phyloP scores from a whole-genome alignment of 352 stramenopile genomes.

The Globisporangium lucens region DNA sequence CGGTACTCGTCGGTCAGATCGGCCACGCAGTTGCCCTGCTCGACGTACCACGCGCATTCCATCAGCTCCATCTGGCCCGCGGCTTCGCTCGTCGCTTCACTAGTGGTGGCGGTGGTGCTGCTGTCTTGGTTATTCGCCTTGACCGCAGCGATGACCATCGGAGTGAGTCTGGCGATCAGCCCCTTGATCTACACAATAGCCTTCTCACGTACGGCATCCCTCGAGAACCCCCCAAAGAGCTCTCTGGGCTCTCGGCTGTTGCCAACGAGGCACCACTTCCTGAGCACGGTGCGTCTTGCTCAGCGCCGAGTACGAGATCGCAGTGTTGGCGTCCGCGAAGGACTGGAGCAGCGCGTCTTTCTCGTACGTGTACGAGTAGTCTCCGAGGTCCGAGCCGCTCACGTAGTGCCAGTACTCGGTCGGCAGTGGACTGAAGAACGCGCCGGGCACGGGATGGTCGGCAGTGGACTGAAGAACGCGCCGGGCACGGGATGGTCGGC shows the following conservation, averaged over 20 bases:
- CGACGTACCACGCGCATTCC: conserved; percentile 35
- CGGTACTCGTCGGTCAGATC: conserved; percentile 26
- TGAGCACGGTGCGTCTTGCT: conserved; percentile 11
- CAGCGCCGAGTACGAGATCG: conserved; percentile 6
- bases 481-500: conserved; percentile 36
- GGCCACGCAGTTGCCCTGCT: conserved; percentile 21
- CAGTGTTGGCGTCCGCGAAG: conserved; percentile 7
- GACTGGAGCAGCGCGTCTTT: conserved; percentile 42
- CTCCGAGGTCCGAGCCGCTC: conserved; percentile 39
- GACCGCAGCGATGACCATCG: neutral
- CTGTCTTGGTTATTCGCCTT: neutral
- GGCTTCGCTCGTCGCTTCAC: neutral
- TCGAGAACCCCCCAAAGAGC: neutral
- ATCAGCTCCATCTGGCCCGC: conserved; percentile 35
- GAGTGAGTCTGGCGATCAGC: neutral
- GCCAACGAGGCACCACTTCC: neutral
- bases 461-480: conserved; percentile 49
- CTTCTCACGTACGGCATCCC: neutral
- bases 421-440: conserved; percentile 51
- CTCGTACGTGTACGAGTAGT: conserved; percentile 61
- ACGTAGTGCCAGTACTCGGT: conserved; percentile 68
- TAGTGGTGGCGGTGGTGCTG: neutral
- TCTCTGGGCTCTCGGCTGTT: neutral
- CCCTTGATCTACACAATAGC: neutral
- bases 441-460: conserved; percentile 25